phyloP scores from a whole-genome alignment of 768 basidiomycete species.

The Xerocomus brunneocitrinus region DNA sequence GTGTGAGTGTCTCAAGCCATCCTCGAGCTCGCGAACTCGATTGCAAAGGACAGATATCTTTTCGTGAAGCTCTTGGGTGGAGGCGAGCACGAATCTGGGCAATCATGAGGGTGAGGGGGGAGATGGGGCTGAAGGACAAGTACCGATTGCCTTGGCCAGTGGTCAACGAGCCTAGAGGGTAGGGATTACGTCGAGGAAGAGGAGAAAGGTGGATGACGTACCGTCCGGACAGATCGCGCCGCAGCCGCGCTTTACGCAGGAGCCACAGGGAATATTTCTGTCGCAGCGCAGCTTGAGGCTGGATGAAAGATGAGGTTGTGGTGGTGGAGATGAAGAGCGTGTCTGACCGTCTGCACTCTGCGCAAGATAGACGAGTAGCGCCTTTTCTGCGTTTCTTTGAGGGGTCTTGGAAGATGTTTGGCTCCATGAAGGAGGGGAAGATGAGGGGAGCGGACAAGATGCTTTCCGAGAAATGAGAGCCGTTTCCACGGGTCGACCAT shows the following conservation, averaged over 20 bases:
- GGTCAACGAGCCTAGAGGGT: conserved; percentile 59
- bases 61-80: conserved; percentile 77
- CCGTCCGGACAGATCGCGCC: conserved; percentile 80
- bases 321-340: background rate
- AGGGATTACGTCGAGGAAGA: conserved; percentile 16
- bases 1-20: conserved; percentile 59
- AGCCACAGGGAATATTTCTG: conserved; percentile 70
- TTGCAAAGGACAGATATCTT: conserved; percentile 71
- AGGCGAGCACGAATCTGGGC: conserved; percentile 69
- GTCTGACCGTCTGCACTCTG: conserved; percentile 68
- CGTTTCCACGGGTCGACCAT: conserved; percentile 11
- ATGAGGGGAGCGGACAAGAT: conserved; percentile 7
- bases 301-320: background rate
- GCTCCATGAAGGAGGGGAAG: conserved; percentile 19
- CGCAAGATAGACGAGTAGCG: conserved; percentile 73
- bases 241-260: conserved; percentile 76
- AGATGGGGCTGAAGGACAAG: conserved; percentile 8
- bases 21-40: conserved; percentile 75
- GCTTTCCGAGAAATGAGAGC: conserved; percentile 1
- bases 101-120: background rate
- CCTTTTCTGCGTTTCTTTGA: conserved; percentile 63
- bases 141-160: conserved; percentile 82
- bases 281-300: conserved; percentile 50
- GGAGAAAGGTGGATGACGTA: conserved; percentile 31
- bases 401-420: conserved; percentile 27